These are phyloP conservation scores for Diaporthe humulicola DNA, from an alignment of 2,329 filamentous ascomycete species.

Conservation along the genomic window DNA sequence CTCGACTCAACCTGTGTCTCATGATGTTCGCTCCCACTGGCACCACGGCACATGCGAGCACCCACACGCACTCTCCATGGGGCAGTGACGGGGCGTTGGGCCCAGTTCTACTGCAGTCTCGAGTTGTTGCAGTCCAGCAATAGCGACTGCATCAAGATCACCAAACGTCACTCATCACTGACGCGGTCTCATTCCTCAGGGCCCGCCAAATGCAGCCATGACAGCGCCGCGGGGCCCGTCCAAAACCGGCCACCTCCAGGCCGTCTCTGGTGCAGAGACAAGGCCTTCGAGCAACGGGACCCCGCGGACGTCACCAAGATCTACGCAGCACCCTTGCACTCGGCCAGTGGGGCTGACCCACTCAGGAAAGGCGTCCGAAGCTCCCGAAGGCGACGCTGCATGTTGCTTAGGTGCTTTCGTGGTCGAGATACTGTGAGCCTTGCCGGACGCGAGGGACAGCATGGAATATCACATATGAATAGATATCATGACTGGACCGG, in stretches of 20 bases:
- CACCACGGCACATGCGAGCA: neutral
- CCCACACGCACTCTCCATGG: neutral
- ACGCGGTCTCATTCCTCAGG: slow-evolving; percentile 1
- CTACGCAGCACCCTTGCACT: slow-evolving; percentile 21
- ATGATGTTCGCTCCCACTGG: neutral
- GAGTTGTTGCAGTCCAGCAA: neutral
- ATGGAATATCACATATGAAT: neutral
- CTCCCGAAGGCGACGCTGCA: slow-evolving; percentile 24
- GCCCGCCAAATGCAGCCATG: neutral
- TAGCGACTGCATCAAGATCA: neutral
- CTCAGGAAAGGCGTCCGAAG: slow-evolving; percentile 23
- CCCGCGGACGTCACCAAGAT: slow-evolving; percentile 25
- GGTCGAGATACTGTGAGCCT: neutral
- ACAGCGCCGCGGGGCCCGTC: slow-evolving; percentile 14
- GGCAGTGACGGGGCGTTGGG: too few relatives aligned
- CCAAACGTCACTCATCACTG: neutral
- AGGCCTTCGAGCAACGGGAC: slow-evolving; percentile 3
- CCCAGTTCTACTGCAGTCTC: neutral
- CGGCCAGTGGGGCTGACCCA: neutral
- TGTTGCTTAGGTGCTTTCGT: neutral
- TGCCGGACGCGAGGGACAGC: too few relatives aligned
- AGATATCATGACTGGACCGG: neutral
- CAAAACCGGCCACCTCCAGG: neutral
- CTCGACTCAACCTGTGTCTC: neutral
- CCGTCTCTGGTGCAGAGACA: neutral